Evolutionary conservation across 1,139 yeast genomes (phyloP).

Genomic region (Kazachstania sp.): DNA sequence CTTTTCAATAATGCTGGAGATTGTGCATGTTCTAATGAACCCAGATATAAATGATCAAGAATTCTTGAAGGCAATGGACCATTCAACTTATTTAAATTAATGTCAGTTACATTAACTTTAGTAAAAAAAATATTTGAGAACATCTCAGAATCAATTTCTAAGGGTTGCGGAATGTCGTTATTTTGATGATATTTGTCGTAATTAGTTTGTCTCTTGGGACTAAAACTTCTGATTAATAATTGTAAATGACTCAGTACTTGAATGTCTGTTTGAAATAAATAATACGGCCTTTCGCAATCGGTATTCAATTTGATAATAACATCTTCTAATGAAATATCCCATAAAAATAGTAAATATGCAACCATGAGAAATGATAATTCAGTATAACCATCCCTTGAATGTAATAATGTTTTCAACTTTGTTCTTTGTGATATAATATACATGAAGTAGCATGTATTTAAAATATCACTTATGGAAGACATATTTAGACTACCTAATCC

Average conservation of each 20-base stretch:
- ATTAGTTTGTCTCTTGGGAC: slow-evolving; percentile 18
- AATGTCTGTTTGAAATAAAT: slow-evolving; percentile 71
- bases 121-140: slow-evolving; percentile 30
- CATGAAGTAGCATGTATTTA: slow-evolving; percentile 47
- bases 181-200: neutral
- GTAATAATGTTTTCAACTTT: slow-evolving; percentile 37
- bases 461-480: slow-evolving; percentile 40
- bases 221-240: slow-evolving; percentile 37
- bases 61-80: slow-evolving; percentile 46
- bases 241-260: slow-evolving; percentile 56
- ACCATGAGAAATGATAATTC: slow-evolving; percentile 72
- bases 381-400: slow-evolving; percentile 88
- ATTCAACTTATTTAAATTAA: slow-evolving; percentile 26
- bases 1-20: slow-evolving; percentile 52
- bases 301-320: slow-evolving; percentile 51
- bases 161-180: slow-evolving; percentile 8
- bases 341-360: slow-evolving; percentile 61
- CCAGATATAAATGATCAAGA: slow-evolving; percentile 75
- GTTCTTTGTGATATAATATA: slow-evolving; percentile 15
- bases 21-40: slow-evolving; percentile 77
- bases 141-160: slow-evolving; percentile 27
- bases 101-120: slow-evolving; percentile 16
- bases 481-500: slow-evolving; percentile 58
- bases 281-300: slow-evolving; percentile 67
- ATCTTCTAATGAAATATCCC: slow-evolving; percentile 43